Base-by-base conservation (phyloP, 1,284 basidiomycete species). In the Acaromyces ingoldii region DNA sequence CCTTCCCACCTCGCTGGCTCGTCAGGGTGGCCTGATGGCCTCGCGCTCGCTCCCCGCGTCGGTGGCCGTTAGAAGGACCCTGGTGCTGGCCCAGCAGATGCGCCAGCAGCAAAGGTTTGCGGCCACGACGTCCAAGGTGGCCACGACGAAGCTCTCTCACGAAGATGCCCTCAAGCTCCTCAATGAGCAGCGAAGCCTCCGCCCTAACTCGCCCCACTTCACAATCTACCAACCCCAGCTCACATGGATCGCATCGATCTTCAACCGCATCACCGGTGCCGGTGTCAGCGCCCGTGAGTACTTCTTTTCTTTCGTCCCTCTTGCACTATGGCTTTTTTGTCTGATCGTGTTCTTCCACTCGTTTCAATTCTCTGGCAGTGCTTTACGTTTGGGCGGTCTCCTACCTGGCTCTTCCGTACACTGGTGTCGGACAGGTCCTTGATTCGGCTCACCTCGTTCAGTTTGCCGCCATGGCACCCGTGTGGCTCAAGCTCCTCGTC, bases 141-240 rank as follows among this genome's bases (percentile, higher is more conserved):
- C 53, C 3, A 67, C 59, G 4, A 60, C 50, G 22, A 51, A 58
- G 40, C 19, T 68, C 31, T 80, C 84, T 1, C 79, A 83, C 0
- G 81, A 83, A 1, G 80, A 83, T 42, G 77, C 79, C 39, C 54
- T 76, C 40, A 81, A 81, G 4, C 84, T 93, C 60, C 80, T 97
- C 60, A 93, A 98, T 81, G 76, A 83, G 61, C 91, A 96, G 77
- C 85, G 93, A 61, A 79, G 87, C 46, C 79, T 81, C 45, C 86
- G 93, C 26, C 93, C 95, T 17, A 86, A 82, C 53, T 88, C 86
- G 68, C 93, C 95, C 21, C 91, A 96, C 77, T 87, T 92, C 69
- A 89, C 89, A 44, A 96, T 97, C 78, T 98, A 97, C 80, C 88
- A 95, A 77, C 91, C 90, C 19, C 92, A 96, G 77, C 64, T 81